Evolutionary conservation across 768 basidiomycete genomes (phyloP), one percentile per base, ranked within the genome.

Genomic region (Phaffia australis): DNA sequence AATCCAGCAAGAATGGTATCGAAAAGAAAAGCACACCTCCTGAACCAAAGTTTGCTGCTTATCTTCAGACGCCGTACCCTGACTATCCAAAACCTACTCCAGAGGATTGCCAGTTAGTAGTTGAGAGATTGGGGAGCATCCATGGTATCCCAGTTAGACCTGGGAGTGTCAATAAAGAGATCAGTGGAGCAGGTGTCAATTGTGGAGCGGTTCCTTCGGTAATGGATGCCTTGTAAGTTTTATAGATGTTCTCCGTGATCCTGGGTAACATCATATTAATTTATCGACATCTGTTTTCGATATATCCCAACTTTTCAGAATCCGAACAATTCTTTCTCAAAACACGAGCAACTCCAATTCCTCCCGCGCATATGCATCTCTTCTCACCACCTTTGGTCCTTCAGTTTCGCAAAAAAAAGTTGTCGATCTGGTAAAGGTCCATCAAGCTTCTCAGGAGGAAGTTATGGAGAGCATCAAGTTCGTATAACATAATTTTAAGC

Each of bases 341-440:
- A 67, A 67, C 60, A 67, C 66, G 42, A 67, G 55, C 60, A 67
- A 67, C 60, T 49, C 51, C 54, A 67, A 67, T 48, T 67, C 66
- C 14, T 55, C 66, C 5, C 60, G 66, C 11, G 66, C 66, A 11
- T 67, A 67, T 27, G 66, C 66, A 9, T 67, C 66, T 15, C 47
- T 67, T 1, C 60, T 67, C 25, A 46, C 47, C 16, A 23, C 30
- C 29, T 67, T 67, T 29, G 66, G 66, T 7, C 66, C 60, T 47
- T 54, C 55, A 9, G 21, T 6, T 6, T 46, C 58, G 3, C 48
- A 61, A 42, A 49, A 56, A 30, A 30, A 55, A 14, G 60, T 56
- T 8, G 66, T 67, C 2, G 51, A 54, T 25, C 48, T 67, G 23
- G 46, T 62, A 30, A 56, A 60, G 1, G 46, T 67, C 3, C 46